phyloP scores from a whole-genome alignment of 306 rosid genomes.

The Potentilla sterilis region DNA sequence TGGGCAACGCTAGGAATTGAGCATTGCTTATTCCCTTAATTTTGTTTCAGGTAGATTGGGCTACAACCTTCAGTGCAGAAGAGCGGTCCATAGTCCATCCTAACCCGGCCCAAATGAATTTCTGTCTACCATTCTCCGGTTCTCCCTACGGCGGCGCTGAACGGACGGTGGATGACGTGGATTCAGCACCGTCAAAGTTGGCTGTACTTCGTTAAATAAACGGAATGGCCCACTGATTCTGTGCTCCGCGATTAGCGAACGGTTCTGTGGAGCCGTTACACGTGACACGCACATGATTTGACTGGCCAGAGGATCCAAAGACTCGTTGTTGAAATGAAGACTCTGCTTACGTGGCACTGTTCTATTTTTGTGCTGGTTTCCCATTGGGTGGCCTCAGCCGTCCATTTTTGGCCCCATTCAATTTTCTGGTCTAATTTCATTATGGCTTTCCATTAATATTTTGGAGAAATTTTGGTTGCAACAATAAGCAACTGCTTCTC shows the following conservation, averaged over 20 bases:
- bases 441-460: background rate
- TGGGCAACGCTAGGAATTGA: too few relatives aligned
- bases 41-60: background rate
- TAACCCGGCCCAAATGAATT: background rate
- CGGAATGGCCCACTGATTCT: background rate
- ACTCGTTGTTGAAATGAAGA: background rate
- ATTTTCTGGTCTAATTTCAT: background rate
- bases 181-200: conserved; percentile 17
- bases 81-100: background rate
- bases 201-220: background rate
- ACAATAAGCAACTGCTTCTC: background rate
- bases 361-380: background rate
- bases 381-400: background rate
- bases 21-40: too few relatives aligned
- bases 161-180: background rate
- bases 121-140: conserved; percentile 11
- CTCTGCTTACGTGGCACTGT: conserved; percentile 17
- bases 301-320: background rate
- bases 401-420: background rate
- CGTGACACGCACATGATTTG: background rate
- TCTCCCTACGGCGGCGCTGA: background rate
- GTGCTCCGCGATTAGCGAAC: background rate
- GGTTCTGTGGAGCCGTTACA: background rate
- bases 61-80: background rate
- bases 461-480: background rate